Evolutionary conservation across 2,329 filamentous ascomycete genomes (phyloP), one percentile per base, ranked within the genome.

Genomic region (Hymenoscyphus fructigenus): DNA sequence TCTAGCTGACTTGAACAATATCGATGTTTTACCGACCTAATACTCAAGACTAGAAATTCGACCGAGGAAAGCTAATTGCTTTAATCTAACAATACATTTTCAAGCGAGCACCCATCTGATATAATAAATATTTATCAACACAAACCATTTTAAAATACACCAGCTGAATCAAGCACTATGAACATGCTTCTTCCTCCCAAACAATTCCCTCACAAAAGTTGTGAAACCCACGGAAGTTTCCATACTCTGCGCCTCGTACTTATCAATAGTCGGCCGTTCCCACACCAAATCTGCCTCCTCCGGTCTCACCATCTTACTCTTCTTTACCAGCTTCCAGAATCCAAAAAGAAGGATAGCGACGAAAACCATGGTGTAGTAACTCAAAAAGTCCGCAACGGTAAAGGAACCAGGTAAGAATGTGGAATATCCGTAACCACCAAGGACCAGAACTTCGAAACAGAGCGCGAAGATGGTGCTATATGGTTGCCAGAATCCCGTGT

Each of bases 251-350:
- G 20, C 53, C 29, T 58, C 57, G 26, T 58, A 58, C 57, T 4
- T 12, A 58, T 58, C 57, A 38, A 58, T 58, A 23, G 12, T 58
- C 17, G 32, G 32, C 20, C 14, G 10, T 12, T 38, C 57, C 57
- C 57, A 58, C 10, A 70, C 63, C 55, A 89, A 72, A 75, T 89
- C 86, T 0, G 84, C 81, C 41, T 88, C 83, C 29, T 82, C 75
- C 0, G 83, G 77, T 59, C 76, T 79, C 17, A 75, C 57, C 7
- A 68, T 50, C 65, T 82, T 86, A 0, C 89, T 91, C 73, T 80
- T 84, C 75, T 90, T 86, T 62, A 87, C 64, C 1, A 91, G 23
- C 76, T 93, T 94, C 87, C 89, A 93, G 1, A 83, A 85, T 2
- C 91, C 55, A 73, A 86, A 93, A 3, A 89, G 76, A 1, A 86